Base-by-base conservation (phyloP, 768 basidiomycete species). In the Phaeotremella skinneri region DNA sequence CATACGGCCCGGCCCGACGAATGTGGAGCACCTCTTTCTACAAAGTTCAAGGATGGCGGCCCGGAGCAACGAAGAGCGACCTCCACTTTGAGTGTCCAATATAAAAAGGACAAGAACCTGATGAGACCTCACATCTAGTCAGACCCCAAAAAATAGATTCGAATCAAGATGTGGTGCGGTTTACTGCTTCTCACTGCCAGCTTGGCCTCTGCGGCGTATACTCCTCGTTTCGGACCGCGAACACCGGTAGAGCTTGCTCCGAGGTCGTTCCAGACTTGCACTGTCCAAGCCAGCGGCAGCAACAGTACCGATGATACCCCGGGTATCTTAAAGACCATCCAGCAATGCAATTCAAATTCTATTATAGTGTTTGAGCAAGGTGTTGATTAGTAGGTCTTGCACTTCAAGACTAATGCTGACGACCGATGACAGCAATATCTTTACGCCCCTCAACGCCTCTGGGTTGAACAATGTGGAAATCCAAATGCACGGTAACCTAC, bases 401-500 rank as follows among this genome's bases (percentile, higher is more conserved):
- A 42, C 32, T 1, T n/a, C n/a, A n/a, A n/a, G n/a, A n/a, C n/a
- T n/a, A n/a, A 50, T 39, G 26, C 21, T 3, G 17, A 30, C 21
- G 6, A 17, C 23, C 53, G 2, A 26, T 4, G 7, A 30, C 17
- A 71, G 69, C 64, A 65, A 68, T 57, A 49, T 66, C 41, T 59
- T 63, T 43, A 69, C 68, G 14, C 70, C 70, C 5, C 42, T 72
- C 51, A 63, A 60, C 37, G 68, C 66, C 13, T 49, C 61, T n/a
- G 56, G 52, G 23, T 47, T 69, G 21, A 56, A 81, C 27, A 68
- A 68, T 57, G 80, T 82, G n/a, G 75, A 78, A 6, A 76, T 82
- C 16, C 74, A 70, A 27, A 56, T 82, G 13, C 70, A 79, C 29
- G 81, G 81, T 6, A 83, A 81, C 61, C 63, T 82, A 27, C 68